Base-by-base conservation (phyloP, 1,284 basidiomycete genomes). In the Phaffia rhodozyma region DNA sequence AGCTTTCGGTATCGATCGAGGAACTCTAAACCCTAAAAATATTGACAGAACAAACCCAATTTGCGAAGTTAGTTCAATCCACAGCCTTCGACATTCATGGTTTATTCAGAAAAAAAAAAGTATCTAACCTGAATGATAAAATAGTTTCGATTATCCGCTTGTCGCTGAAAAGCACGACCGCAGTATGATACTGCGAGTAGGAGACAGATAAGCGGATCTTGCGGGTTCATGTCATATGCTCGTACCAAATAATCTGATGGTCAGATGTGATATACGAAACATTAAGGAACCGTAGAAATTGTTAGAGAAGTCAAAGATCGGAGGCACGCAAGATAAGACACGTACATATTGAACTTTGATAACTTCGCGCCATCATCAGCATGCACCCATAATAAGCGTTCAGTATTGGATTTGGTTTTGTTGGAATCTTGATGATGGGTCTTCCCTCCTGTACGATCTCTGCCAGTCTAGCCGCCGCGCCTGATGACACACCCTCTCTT, bases 61-160 rank as follows among this genome's bases (percentile, higher is more conserved):
- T 9, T 21, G 60, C 6, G 58, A 52, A 58, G 21, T n/a, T 16
- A 25, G 58, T 34, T 16, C 32, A 47, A 32, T 49, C n/a, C 62
- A 47, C 21, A 58, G 51, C 50, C 38, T 48, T 23, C n/a, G 58
- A 18, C 5, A 11, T 43, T 43, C 6, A 34, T 34, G 32, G 4
- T 5, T 13, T 0, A 47, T 49, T 16, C 18, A 23, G 23, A 38
- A 52, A 52, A 48, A 47, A 5, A 16, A 23, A 29, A 53, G 34
- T 29, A n/a, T 79, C 84, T 66, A 72, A 91, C 89, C 71, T 86
- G 81, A 70, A 90, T 79, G 51, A 82, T 79, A 56, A 82, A 82
- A 72, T 94, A 90, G 71, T 97, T 87, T 55, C 91, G 78, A 73
- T 98, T 97, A 75, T 97, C 94, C 6, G 87, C 86, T 73, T 97